A percentile compares a stretch with the other conserved stretches of the same genome.
phyloP scores from a whole-genome alignment of 164 flowering plant species.

The Magnolia officinalis region DNA sequence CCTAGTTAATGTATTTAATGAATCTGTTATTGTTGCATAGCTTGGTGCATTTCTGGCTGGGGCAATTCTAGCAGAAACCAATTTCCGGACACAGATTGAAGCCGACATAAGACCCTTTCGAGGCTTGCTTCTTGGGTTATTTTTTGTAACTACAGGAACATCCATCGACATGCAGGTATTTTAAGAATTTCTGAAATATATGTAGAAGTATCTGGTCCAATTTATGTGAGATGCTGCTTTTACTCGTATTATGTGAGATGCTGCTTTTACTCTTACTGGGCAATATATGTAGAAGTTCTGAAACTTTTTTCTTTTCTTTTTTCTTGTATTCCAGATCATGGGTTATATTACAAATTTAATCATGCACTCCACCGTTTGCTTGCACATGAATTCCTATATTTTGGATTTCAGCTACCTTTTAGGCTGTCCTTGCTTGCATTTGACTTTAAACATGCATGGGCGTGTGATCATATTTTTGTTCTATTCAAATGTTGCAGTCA shows the following conservation, averaged over 20 bases:
- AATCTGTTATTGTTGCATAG: constrained; percentile 39
- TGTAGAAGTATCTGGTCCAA: too few species aligned
- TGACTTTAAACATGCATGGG: background rate
- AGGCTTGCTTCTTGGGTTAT: constrained; percentile 93
- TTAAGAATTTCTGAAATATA: too few species aligned
- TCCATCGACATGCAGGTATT: constrained; percentile 88
- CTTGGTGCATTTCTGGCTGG: constrained; percentile 99
- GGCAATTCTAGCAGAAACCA: constrained; percentile 93
- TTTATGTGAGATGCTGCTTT: too few species aligned
- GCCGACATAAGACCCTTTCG: constrained; percentile 97
- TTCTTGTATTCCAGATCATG: background rate
- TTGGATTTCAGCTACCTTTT: background rate
- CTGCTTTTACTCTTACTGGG: background rate
- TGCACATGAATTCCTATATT: background rate
- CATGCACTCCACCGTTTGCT: background rate
- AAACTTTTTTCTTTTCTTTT: background rate
- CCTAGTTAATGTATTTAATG: background rate
- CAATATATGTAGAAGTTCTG: constrained; percentile 1
- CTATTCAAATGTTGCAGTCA: too few species aligned
- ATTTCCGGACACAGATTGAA: constrained; percentile 97
- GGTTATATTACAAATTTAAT: background rate
- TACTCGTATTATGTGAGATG: background rate
- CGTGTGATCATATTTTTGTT: background rate
- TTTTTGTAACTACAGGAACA: constrained; percentile 96
- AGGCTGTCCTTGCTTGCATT: background rate